Base-by-base conservation (phyloP, 169 alveolate species). In the Plasmodium adleri region DNA sequence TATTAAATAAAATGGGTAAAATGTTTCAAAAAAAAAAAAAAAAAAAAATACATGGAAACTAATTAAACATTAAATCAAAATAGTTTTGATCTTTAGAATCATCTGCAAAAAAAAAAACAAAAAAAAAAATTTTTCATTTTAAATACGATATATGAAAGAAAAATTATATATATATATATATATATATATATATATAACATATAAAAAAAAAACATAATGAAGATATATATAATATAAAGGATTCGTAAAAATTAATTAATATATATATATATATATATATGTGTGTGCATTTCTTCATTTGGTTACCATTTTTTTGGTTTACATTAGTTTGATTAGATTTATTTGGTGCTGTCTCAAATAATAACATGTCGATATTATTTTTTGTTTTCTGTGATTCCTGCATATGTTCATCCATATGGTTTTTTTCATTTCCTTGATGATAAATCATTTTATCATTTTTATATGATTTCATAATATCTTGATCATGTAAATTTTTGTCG, bases 341-440 rank as follows among this genome's bases (percentile, higher is more conserved):
- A 47, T 80, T 52, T 4, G 90, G 80, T 9, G 90, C 70, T 13
- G 74, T 80, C 24, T 80, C 90, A 67, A 80, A 80, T 56, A 80
- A 17, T 12, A 80, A 47, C 90, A 80, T 80, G 28, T 80, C 90
- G 26, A 80, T 80, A 50, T 28, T 80, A 8, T 64, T 32, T 72
- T 80, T 80, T n/a, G 90, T 8, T 62, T 80, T 80, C 22, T 49
- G 24, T 15, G 17, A 17, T 43, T 60, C 39, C 0, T 17, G 47
- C 66, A 5, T 26, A 3, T 68, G 72, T 26, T 80, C 54, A 54
- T n/a, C 8, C 7, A 22, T 54, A 22, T 13, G 10, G 13, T 54
- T 68, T 45, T 26, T 67, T 56, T 49, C 80, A 8, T 68, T 80
- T 54, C 13, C 59, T 43, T 67, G 83, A 12, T 28, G 43, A 24